Conservation (phyloP, 2,329 filamentous ascomycete species). For the Cladosporium sp. region DNA sequence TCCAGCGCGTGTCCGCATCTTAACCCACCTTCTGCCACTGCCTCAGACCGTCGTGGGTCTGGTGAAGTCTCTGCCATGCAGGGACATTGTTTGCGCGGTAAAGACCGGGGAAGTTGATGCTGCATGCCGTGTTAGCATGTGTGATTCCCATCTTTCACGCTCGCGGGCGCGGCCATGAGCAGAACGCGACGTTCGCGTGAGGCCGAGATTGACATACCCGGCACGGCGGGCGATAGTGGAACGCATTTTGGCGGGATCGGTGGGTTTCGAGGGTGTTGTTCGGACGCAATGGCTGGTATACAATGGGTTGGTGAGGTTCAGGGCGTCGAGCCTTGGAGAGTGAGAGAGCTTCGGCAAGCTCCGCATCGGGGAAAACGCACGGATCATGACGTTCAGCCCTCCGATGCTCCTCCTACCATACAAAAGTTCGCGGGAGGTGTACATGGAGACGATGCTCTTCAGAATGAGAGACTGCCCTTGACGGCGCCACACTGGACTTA, state of each 20-base stretch:
- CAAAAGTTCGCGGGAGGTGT: not conserved
- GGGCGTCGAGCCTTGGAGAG: not conserved
- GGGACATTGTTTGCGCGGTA: constrained; percentile 75
- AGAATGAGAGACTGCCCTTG: not conserved
- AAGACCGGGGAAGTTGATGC: constrained; percentile 39
- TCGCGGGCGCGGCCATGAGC: not conserved
- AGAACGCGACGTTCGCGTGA: not conserved
- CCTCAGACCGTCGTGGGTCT: constrained; percentile 67
- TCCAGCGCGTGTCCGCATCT: not conserved
- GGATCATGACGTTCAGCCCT: no score
- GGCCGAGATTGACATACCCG: constrained; percentile 33
- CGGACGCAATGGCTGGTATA: constrained; percentile 2
- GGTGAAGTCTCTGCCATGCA: constrained; percentile 69
- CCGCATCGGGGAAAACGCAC: no score
- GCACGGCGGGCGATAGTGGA: constrained; percentile 38
- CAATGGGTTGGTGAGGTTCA: not conserved
- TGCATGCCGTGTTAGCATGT: constrained; percentile 5
- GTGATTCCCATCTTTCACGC: not conserved
- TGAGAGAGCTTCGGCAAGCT: constrained; percentile 7
- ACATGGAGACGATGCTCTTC: not conserved
- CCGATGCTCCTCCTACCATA: no score
- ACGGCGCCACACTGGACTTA: constrained; percentile 13
- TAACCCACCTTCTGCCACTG: constrained; percentile 68
- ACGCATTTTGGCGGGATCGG: constrained; percentile 20
- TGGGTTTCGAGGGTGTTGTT: not conserved